Base-by-base conservation (phyloP, 805 yeast genomes). In the Millerago galiae region DNA sequence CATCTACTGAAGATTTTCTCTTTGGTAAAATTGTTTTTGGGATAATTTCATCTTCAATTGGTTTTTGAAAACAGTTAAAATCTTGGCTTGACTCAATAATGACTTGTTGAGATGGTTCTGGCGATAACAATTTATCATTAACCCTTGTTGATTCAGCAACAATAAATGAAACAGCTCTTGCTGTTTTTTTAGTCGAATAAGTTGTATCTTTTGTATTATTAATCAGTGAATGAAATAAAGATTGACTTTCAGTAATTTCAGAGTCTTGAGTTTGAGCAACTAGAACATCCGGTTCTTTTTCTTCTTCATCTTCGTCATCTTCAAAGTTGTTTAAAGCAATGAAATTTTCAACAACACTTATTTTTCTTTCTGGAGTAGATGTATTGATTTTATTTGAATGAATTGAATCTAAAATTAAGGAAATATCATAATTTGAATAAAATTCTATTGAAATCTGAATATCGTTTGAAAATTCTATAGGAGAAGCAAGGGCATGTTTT, bases 291-390 rank as follows among this genome's bases (percentile, higher is more conserved):
- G 24, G 1, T 9, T 15, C 9, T 28, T 52, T 45, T 27, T 49
- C 53, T 37, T 33, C 33, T 4, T 29, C 36, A 10, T 35, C 32
- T 2, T 27, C 34, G 12, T 38, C 44, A 16, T 41, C 46, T n/a
- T 35, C 12, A 30, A 33, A 41, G 14, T 46, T 49, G 12, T 51
- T 44, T 5, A 62, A 47, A 2, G 52, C 41, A 18, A 65, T 57
- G 31, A 49, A 59, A 2, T 54, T 51, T 36, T 56, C 43, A 2
- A 52, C 61, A 34, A 62, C 63, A 38, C 69, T 65, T 2, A 64
- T 50, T 43, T 62, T 65, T 24, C 59, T 52, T 12, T 10, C 10
- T 8, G 49, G 48, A 2, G 49, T 41, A 1, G 52, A 42, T n/a
- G 35, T 36, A 8, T 17, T 16, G 1, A 33, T 29, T 10, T 7